phyloP scores from a whole-genome alignment of 2,329 filamentous ascomycete genomes.

The Emergomyces pasteurianus region DNA sequence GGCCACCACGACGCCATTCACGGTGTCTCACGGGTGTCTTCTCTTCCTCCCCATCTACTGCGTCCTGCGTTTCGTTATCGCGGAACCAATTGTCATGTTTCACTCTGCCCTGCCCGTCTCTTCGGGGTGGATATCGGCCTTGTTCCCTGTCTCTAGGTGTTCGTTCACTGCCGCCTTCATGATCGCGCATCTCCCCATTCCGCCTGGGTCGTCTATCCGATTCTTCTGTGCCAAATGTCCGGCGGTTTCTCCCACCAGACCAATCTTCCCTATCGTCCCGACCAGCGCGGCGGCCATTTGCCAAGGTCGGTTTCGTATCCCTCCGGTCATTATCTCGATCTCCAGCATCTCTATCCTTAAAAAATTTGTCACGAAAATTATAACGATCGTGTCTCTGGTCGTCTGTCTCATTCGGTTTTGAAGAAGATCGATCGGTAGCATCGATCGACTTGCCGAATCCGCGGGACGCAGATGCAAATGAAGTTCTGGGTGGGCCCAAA shows the following conservation, averaged over 20 bases:
- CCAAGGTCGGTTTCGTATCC: slow-evolving; percentile 21
- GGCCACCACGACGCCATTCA: slow-evolving; percentile 47
- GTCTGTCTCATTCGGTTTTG: slow-evolving; percentile 44
- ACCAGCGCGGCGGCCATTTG: slow-evolving; percentile 24
- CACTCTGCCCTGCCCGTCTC: slow-evolving; percentile 53
- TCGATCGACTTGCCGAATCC: slow-evolving; percentile 36
- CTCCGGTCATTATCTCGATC: slow-evolving; percentile 22
- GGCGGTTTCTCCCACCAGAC: slow-evolving; percentile 28
- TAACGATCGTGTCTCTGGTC: slow-evolving; percentile 49
- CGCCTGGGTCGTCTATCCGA: slow-evolving; percentile 29
- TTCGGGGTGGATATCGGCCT: slow-evolving; percentile 43
- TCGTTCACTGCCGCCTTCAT: slow-evolving; percentile 38
- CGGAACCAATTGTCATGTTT: slow-evolving; percentile 68
- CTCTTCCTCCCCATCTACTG: slow-evolving; percentile 30
- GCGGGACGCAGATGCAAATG: slow-evolving; percentile 64
- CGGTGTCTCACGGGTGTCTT: slow-evolving; percentile 44
- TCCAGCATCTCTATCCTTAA: slow-evolving; percentile 22
- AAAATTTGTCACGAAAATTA: slow-evolving; percentile 42
- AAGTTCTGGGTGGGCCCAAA: slow-evolving; percentile 70
- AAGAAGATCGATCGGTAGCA: slow-evolving; percentile 32
- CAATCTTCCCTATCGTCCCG: slow-evolving; percentile 31
- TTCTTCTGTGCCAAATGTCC: slow-evolving; percentile 31
- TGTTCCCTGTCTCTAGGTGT: slow-evolving; percentile 43
- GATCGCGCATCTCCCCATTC: slow-evolving; percentile 33
- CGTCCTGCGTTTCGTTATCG: slow-evolving; percentile 37